Conservation (phyloP, 306 rosid species). For the Lagenaria siceraria region DNA sequence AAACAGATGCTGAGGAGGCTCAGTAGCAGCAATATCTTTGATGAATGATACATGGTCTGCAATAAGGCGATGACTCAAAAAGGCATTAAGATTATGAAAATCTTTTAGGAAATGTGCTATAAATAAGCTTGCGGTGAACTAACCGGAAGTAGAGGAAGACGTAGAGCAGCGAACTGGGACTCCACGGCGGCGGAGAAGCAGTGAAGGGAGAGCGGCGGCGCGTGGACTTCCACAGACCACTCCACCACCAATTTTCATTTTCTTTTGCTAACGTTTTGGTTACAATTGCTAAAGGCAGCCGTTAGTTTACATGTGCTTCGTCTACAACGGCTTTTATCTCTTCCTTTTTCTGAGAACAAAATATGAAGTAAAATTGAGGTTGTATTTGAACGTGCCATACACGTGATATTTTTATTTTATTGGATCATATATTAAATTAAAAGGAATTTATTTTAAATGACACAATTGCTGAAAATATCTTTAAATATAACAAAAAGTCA, state of each 20-base stretch:
- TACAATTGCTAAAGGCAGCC: not conserved
- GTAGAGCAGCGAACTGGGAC: slow-evolving; percentile 36
- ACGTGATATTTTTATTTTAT: no score
- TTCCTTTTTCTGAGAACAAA: not conserved
- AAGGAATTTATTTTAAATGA: no score
- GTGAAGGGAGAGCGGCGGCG: slow-evolving; percentile 42
- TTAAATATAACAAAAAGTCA: no score
- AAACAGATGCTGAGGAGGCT: slow-evolving; percentile 67
- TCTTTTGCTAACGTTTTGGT: not conserved
- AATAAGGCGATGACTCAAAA: not conserved
- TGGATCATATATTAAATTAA: no score
- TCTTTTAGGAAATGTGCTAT: not conserved
- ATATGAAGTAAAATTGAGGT: no score
- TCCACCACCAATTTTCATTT: slow-evolving; percentile 62
- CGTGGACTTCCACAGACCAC: slow-evolving; percentile 53
- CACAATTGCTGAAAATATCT: no score
- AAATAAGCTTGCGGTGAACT: not conserved
- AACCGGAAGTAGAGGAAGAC: slow-evolving; percentile 29
- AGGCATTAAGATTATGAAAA: not conserved
- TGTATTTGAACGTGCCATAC: no score
- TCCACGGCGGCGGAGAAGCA: slow-evolving; percentile 34
- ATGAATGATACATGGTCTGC: slow-evolving; percentile 74
- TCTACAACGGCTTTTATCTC: not conserved
- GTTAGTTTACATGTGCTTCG: not conserved
- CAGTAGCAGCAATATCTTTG: slow-evolving; percentile 65